Evolutionary conservation across 306 rosid genomes (phyloP), one percentile per base, ranked within the genome.

Genomic region (Myrica gale): DNA sequence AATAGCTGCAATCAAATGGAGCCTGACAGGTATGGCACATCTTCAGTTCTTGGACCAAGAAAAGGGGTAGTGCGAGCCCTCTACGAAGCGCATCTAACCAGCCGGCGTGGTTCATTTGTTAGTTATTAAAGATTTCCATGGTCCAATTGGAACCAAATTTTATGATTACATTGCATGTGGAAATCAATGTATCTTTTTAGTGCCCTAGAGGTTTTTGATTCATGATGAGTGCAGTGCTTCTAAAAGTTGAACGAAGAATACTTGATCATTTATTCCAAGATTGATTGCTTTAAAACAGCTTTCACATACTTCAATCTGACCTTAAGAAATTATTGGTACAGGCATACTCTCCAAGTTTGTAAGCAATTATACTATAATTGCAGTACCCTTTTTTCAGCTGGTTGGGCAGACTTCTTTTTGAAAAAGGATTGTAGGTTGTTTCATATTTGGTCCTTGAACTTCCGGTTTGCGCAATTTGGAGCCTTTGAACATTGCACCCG

Each of bases 11-110:
- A 16, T 66, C 70, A 68, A 51, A 87, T 84, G 90, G 88, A 82
- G 67, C 79, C 79, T 75, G 88, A 84, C 75, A 87, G 90, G 90
- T 87, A 69, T 74, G 17, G 23, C 74, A 76, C 56, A 32, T 62
- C 61, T 46, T 61, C 56, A 57, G 61, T 65, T 82, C 51, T 9
- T 17, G 26, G 54, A 32, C 37, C 37, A 32, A 32, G 37, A 32
- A 32, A 2, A 32, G 37, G 37, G 37, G 37, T 32, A 32, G 37
- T 32, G 2, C 37, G 37, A 32, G 37, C 37, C 37, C 37, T 32
- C 3, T 32, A 3, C 37, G 3, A 3, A 3, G 37, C 3, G 37
- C 37, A 32, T 32, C 3, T 32, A 32, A 32, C 37, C 37, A 32
- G 37, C 37, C 37, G 37, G 3, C 37, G 3, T 32, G 37, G 37